A percentile compares a stretch with the other conserved stretches of the same genome.
phyloP scores from a whole-genome alignment of 2,329 filamentous ascomycete species.

The Hirsutella minnesotensis region DNA sequence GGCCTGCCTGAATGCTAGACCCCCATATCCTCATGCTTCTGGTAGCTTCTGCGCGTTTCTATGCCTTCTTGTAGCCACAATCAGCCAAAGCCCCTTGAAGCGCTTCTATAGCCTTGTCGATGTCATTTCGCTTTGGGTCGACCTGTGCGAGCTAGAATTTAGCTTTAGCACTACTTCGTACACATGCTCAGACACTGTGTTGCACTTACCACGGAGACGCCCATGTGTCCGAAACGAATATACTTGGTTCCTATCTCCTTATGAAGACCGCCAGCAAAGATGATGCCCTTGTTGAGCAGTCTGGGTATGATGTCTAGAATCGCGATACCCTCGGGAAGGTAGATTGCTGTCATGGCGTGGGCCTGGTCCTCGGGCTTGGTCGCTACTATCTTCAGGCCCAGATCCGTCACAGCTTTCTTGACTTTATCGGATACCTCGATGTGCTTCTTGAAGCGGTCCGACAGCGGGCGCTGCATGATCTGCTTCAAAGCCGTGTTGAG shows the following conservation, averaged over 20 bases:
- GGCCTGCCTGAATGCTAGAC: no score
- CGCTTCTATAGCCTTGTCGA: slow-evolving; percentile 72
- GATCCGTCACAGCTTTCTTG: slow-evolving; percentile 68
- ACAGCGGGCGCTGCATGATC: slow-evolving; percentile 68
- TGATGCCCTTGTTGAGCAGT: slow-evolving; percentile 73
- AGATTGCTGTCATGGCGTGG: slow-evolving; percentile 96
- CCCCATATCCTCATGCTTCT: not conserved
- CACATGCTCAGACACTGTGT: not conserved
- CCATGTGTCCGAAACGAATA: slow-evolving; percentile 96
- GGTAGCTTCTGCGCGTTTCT: not conserved
- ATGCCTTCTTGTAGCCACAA: slow-evolving; percentile 48
- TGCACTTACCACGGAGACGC: slow-evolving; percentile 63
- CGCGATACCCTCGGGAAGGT: slow-evolving; percentile 74
- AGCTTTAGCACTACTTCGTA: not conserved
- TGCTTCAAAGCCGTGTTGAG: slow-evolving; percentile 81
- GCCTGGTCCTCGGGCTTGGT: slow-evolving; percentile 81
- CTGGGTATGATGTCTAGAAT: slow-evolving; percentile 76
- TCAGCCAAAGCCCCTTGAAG: slow-evolving; percentile 65
- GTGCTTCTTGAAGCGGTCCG: slow-evolving; percentile 76
- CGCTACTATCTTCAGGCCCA: slow-evolving; percentile 83
- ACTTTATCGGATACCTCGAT: slow-evolving; percentile 68
- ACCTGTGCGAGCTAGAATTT: no score
- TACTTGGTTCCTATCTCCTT: slow-evolving; percentile 92
- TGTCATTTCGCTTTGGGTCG: slow-evolving; percentile 66
- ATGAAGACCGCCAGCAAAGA: slow-evolving; percentile 92